Conservation (phyloP, 345 rosid species). For the Hibiscus trionum region DNA sequence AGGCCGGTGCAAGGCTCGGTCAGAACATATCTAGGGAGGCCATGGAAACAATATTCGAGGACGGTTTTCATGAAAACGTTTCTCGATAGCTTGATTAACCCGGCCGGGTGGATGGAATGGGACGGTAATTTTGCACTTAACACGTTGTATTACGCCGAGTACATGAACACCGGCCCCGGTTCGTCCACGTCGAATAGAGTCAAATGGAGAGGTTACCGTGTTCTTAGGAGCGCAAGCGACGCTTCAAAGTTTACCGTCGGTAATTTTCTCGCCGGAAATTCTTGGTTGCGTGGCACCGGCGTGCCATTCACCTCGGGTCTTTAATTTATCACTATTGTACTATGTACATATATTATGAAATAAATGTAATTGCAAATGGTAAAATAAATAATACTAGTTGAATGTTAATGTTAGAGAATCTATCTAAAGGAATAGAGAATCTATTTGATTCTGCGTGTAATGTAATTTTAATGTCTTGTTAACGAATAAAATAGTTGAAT, state of each 20-base stretch:
- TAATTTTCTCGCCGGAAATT: slow-evolving; percentile 31
- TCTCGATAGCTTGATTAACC: slow-evolving; percentile 39
- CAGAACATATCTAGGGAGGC: slow-evolving; percentile 41
- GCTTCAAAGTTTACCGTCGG: slow-evolving; percentile 36
- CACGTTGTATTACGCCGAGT: slow-evolving; percentile 50
- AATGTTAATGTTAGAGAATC: too few relatives aligned
- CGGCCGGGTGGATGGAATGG: slow-evolving; percentile 54
- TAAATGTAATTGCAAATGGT: too few relatives aligned
- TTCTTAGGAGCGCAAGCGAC: slow-evolving; percentile 29
- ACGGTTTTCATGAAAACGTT: slow-evolving; percentile 32
- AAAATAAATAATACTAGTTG: too few relatives aligned
- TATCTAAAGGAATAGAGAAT: too few relatives aligned
- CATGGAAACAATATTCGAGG: slow-evolving; percentile 42
- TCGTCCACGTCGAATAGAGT: slow-evolving; percentile 36
- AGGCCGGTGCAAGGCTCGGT: slow-evolving; percentile 35
- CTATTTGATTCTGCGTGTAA: background rate
- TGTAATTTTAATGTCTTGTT: background rate
- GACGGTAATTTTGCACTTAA: slow-evolving; percentile 35
- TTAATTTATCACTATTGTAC: slow-evolving; percentile 11
- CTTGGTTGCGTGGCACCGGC: slow-evolving; percentile 39
- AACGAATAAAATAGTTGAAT: background rate
- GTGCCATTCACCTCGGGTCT: slow-evolving; percentile 46
- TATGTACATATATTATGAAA: background rate
- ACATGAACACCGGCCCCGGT: slow-evolving; percentile 34
- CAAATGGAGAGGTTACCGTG: slow-evolving; percentile 36